Evolutionary conservation across 352 stramenopile genomes (phyloP).

Genomic region (Phytophthora pistaciae): DNA sequence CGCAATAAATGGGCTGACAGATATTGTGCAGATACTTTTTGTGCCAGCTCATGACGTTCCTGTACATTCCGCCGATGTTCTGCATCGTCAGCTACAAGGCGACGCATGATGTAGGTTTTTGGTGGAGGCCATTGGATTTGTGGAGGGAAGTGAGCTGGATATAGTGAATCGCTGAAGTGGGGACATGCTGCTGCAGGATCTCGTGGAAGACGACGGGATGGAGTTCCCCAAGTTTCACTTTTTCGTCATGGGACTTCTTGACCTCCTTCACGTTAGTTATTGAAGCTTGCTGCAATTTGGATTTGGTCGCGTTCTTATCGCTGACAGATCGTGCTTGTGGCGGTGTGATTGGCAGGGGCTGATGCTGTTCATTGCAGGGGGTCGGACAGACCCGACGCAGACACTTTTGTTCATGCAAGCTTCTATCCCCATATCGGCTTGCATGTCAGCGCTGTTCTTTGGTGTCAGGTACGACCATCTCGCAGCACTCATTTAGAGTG

Average conservation of each 20-base stretch:
- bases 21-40: slow-evolving; percentile 78
- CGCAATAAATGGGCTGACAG: slow-evolving; percentile 1
- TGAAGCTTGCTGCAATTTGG: background rate
- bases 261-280: slow-evolving; percentile 77
- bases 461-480: slow-evolving; percentile 47
- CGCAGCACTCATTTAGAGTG: too few relatives aligned
- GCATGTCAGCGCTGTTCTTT: slow-evolving; percentile 65
- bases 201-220: slow-evolving; percentile 85
- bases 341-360: slow-evolving; percentile 57
- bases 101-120: slow-evolving; percentile 64
- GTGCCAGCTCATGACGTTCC: slow-evolving; percentile 87
- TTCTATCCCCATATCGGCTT: slow-evolving; percentile 77
- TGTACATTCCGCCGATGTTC: slow-evolving; percentile 90
- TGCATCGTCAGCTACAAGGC: slow-evolving; percentile 89
- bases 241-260: slow-evolving; percentile 87
- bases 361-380: slow-evolving; percentile 86
- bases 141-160: background rate
- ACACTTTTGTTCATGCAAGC: slow-evolving; percentile 89
- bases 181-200: slow-evolving; percentile 57
- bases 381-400: slow-evolving; percentile 83
- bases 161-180: background rate
- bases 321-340: slow-evolving; percentile 2
- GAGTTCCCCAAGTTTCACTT: slow-evolving; percentile 91
- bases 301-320: background rate
- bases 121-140: background rate